Evolutionary conservation across 495 filamentous ascomycete species (phyloP).

Genomic region (Schizothecium vesticola): DNA sequence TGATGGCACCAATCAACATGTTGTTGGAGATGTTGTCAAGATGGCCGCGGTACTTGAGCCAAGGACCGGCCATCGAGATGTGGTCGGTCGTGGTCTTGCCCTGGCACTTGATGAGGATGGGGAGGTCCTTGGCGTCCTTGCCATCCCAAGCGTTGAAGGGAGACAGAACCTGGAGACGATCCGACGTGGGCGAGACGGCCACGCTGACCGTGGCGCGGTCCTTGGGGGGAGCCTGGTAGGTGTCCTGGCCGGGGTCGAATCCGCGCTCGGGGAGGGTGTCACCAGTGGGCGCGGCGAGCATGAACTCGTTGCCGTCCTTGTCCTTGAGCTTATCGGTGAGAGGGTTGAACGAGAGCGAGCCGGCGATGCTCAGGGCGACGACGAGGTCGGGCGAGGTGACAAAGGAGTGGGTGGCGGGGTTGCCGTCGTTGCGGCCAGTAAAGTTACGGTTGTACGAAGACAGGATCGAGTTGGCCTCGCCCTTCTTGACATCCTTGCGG

Average conservation of each 20-base stretch:
- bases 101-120: constrained; percentile 95
- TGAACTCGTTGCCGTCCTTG: constrained; percentile 96
- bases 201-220: constrained; percentile 70
- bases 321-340: constrained; percentile 90
- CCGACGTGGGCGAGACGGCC: constrained; percentile 79
- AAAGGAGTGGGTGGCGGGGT: constrained; percentile 97
- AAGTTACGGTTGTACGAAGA: constrained; percentile 68
- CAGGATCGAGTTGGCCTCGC: constrained; percentile 67
- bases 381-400: constrained; percentile 98
- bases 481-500: constrained; percentile 91
- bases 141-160: constrained; percentile 89
- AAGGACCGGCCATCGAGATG: constrained; percentile 98
- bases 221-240: constrained; percentile 91
- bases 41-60: constrained; percentile 99
- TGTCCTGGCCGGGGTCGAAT: constrained; percentile 90
- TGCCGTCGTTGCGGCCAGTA: constrained; percentile 97
- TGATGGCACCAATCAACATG: constrained; percentile 98
- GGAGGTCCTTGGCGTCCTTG: constrained; percentile 82
- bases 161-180: constrained; percentile 87
- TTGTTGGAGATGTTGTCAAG: constrained; percentile 99
- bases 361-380: constrained; percentile 85
- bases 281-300: constrained; percentile 72
- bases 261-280: constrained; percentile 74
- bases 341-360: constrained; percentile 93
- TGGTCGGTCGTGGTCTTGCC: constrained; percentile 99